Percentiles rank a stretch among this genome's conserved stretches.
Conservation (phyloP, 345 rosid genomes). For the Eutrema yunnanense region DNA sequence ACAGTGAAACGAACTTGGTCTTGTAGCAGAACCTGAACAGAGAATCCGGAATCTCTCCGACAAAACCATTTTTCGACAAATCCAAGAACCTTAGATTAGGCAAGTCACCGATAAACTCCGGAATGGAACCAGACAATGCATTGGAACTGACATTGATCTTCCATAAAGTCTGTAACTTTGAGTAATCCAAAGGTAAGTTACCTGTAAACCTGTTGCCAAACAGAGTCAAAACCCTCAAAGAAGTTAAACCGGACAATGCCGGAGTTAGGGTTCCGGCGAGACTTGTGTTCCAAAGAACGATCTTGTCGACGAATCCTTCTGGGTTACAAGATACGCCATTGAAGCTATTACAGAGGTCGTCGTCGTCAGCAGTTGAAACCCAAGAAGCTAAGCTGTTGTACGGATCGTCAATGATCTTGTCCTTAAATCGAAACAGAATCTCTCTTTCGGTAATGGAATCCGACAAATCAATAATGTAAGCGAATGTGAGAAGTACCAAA, state of each 20-base stretch:
- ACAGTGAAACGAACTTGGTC: conserved; percentile 70
- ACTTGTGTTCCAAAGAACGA: conserved; percentile 81
- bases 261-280: conserved; percentile 63
- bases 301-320: conserved; percentile 67
- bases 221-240: conserved; percentile 52
- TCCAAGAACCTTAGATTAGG: conserved; percentile 80
- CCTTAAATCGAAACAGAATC: conserved; percentile 78
- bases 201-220: conserved; percentile 81
- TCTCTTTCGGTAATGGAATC: conserved; percentile 43
- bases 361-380: conserved; percentile 37
- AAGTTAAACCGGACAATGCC: conserved; percentile 58
- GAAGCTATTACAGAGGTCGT: conserved; percentile 57
- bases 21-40: conserved; percentile 65
- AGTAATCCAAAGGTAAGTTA: conserved; percentile 67
- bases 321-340: conserved; percentile 68
- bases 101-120: conserved; percentile 78
- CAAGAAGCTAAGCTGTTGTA: conserved; percentile 52
- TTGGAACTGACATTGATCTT: conserved; percentile 94
- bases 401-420: conserved; percentile 63
- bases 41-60: conserved; percentile 55
- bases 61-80: conserved; percentile 66
- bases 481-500: not conserved
- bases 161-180: conserved; percentile 60
- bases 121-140: conserved; percentile 78
- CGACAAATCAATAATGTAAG: not conserved